Evolutionary conservation across 1,139 yeast species (phyloP), one percentile per base, ranked within the genome.

Genomic region (Nakaseomyces uthaithaninus): DNA sequence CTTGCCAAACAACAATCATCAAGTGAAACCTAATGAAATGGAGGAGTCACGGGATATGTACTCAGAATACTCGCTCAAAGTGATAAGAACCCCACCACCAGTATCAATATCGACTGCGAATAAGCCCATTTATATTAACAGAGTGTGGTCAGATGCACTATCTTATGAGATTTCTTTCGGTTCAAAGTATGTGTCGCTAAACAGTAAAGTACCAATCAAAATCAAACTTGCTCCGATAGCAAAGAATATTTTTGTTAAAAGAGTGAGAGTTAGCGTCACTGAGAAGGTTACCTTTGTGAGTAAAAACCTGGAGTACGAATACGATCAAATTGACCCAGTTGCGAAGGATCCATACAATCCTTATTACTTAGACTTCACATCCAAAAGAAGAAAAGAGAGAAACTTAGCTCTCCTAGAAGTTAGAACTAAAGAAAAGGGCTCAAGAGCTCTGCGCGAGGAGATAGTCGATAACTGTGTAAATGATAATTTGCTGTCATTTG

Each of bases 151-250:
- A 51, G 80, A 84, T 46, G 63, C 93, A 0, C 65, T 87, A 35
- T 83, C 80, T 43, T 87, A 87, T 59, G 84, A 83, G 50, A 74
- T 87, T 23, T 75, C 87, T 0, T 72, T 86, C 44, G 94, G 93
- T 0, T 74, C 74, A 46, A 84, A 86, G 52, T 85, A 75, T 60
- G 77, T 86, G 7, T 69, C 89, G 0, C 66, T 87, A 40, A 89
- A 89, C 3, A 71, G 79, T 8, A 78, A 77, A 38, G 56, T 75
- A 10, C 71, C 75, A 5, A 60, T 78, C 20, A 79, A 79, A 51
- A 72, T 87, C 48, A 83, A 82, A 57, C 67, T 87, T 27, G 75
- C 81, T 1, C 95, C 95, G 0, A 55, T 85, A 44, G 77, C 76
- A 3, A 80, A 81, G 56, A 75, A 78, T 47, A 74, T 86, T 3